A percentile compares a stretch with the other conserved stretches of the same genome.
Evolutionary conservation across 2,329 filamentous ascomycete species (phyloP).

Genomic region (Colletotrichum abscissum): DNA sequence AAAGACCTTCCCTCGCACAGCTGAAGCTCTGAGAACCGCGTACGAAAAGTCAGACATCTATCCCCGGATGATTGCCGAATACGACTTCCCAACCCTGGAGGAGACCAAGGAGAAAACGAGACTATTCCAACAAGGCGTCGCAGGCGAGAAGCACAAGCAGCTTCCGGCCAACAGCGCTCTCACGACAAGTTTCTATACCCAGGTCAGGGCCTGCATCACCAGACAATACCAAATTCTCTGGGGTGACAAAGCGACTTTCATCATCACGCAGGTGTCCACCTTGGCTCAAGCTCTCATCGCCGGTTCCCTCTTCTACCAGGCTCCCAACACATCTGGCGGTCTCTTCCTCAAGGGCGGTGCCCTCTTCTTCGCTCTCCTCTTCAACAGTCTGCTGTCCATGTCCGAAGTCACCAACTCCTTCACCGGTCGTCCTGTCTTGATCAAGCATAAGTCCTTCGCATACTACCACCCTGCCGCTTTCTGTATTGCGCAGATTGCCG

Average conservation of each 20-base stretch:
- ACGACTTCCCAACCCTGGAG: constrained; percentile 64
- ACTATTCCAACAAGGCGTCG: constrained; percentile 64
- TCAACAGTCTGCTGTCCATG: constrained; percentile 71
- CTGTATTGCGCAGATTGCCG: constrained; percentile 67
- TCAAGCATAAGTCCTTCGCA: constrained; percentile 69
- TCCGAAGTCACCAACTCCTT: constrained; percentile 75
- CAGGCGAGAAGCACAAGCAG: constrained; percentile 64
- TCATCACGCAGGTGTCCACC: constrained; percentile 71
- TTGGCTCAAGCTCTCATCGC: constrained; percentile 70
- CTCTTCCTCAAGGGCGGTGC: constrained; percentile 74
- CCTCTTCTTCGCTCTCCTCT: constrained; percentile 73
- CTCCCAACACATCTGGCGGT: constrained; percentile 66
- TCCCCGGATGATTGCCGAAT: constrained; percentile 63
- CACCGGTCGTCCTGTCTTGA: constrained; percentile 66
- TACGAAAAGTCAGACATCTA: constrained; percentile 66
- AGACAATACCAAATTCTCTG: constrained; percentile 75
- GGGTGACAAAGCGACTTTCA: constrained; percentile 72
- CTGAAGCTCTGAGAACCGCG: constrained; percentile 53
- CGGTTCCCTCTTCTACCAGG: constrained; percentile 76
- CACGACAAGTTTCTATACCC: constrained; percentile 64
- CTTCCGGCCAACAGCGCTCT: constrained; percentile 65
- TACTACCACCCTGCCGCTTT: constrained; percentile 68
- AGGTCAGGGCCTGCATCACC: constrained; percentile 66
- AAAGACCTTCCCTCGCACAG: constrained; percentile 56
- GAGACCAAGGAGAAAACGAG: constrained; percentile 60